phyloP scores from a whole-genome alignment of 495 filamentous ascomycete genomes.

The Hypoxylon cercidicola region DNA sequence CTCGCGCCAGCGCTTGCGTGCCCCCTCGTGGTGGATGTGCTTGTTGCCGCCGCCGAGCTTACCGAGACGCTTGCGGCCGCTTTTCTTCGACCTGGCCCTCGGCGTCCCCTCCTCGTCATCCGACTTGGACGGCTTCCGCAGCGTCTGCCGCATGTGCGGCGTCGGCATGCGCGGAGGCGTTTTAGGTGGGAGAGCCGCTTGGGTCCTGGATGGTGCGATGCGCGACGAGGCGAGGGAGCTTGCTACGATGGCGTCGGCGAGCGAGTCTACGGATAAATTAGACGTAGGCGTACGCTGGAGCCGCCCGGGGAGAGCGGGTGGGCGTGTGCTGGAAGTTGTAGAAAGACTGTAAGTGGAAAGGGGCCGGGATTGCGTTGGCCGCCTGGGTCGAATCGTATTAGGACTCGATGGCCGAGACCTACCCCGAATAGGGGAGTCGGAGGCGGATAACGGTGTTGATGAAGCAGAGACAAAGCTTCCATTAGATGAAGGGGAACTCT shows the following conservation, averaged over 20 bases:
- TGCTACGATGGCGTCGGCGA: conserved; percentile 83
- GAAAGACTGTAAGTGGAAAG: conserved; percentile 11
- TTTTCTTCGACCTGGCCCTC: conserved; percentile 53
- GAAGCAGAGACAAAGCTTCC: conserved; percentile 62
- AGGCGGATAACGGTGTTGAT: conserved; percentile 48
- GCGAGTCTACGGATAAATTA: conserved; percentile 52
- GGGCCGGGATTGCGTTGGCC: conserved; percentile 10
- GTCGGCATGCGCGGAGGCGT: conserved; percentile 48
- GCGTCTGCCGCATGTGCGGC: conserved; percentile 73
- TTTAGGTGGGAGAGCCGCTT: conserved; percentile 39
- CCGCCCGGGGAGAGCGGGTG: conserved; percentile 27
- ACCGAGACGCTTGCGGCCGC: conserved; percentile 51
- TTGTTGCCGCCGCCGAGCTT: conserved; percentile 55
- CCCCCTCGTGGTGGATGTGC: conserved; percentile 89
- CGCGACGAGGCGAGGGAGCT: conserved; percentile 81
- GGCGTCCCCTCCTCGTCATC: conserved; percentile 65
- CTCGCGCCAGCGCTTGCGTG: conserved; percentile 84
- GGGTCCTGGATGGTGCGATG: conserved; percentile 42
- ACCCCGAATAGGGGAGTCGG: conserved; percentile 39
- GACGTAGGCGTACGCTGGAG: conserved; percentile 20
- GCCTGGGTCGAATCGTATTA: conserved; percentile 12
- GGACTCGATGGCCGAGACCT: conserved; percentile 27
- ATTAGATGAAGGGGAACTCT: conserved; percentile 52
- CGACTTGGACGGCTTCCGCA: conserved; percentile 72
- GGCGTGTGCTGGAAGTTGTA: conserved; percentile 14